A percentile compares a stretch with the other conserved stretches of the same genome.
phyloP scores from a whole-genome alignment of 2,329 filamentous ascomycete genomes.

The Podosphaera aphanis region DNA sequence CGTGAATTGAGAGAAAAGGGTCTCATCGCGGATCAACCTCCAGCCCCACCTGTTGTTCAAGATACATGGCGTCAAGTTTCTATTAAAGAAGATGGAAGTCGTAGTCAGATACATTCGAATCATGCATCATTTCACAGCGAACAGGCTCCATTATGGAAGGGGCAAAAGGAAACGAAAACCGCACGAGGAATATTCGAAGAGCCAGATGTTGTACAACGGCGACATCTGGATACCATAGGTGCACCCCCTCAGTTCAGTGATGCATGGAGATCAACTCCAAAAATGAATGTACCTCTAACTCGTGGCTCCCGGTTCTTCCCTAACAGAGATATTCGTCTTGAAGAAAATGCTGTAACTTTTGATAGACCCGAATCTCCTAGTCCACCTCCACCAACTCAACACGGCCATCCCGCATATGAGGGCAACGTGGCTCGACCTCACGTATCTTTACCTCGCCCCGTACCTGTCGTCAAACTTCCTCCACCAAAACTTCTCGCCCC shows the following conservation, averaged over 20 bases:
- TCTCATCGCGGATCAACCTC: conserved; percentile 4
- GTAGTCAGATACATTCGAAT: conserved; percentile 9
- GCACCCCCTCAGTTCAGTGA: conserved; percentile 12
- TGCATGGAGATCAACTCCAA: conserved; percentile 12
- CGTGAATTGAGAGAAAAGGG: conserved; percentile 11
- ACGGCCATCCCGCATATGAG: conserved; percentile 48
- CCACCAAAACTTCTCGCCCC: conserved; percentile 22
- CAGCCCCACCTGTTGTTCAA: conserved; percentile 8
- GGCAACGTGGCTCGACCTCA: conserved; percentile 40
- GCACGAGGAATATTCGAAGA: conserved; percentile 8
- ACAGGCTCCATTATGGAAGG: conserved; percentile 4
- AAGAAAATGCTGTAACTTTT: conserved; percentile 18
- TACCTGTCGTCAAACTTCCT: conserved; percentile 62
- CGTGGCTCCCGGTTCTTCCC: conserved; percentile 41
- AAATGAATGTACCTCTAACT: conserved; percentile 19
- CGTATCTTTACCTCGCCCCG: conserved; percentile 44
- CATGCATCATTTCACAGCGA: conserved; percentile 8
- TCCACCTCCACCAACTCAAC: conserved; percentile 47
- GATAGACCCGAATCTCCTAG: conserved; percentile 30
- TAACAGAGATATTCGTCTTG: conserved; percentile 22
- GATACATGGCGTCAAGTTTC: conserved; percentile 15
- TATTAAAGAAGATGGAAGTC: conserved; percentile 13
- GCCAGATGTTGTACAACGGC: conserved; percentile 6
- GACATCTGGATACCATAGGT: conserved; percentile 5
- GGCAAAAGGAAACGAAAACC: conserved; percentile 4